A percentile compares a stretch with the other conserved stretches of the same genome.
Evolutionary conservation across 106 monocot species (phyloP).

Genomic region (Dioscorea dumetorum): DNA sequence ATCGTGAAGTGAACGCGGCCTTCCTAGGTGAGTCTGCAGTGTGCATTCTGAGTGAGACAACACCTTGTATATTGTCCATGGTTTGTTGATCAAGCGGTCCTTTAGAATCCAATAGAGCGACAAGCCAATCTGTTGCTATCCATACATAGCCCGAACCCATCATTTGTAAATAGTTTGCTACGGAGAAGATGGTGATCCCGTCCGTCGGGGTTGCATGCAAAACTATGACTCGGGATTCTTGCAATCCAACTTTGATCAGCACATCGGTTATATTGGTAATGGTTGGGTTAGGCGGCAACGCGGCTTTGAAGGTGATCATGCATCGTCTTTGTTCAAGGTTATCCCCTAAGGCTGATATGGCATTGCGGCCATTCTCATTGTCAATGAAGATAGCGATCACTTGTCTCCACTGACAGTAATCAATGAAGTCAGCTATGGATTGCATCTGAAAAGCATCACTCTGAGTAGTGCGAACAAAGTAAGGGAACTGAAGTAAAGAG

Average conservation of each 20-base stretch:
- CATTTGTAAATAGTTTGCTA: conserved; percentile 63
- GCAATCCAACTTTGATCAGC: conserved; percentile 29
- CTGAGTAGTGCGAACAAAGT: conserved; percentile 49
- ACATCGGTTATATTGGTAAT: conserved; percentile 23
- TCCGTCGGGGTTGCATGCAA: conserved; percentile 32
- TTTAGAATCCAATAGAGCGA: conserved; percentile 46
- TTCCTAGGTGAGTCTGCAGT: conserved; percentile 39
- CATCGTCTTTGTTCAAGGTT: conserved; percentile 35
- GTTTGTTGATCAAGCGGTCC: conserved; percentile 23
- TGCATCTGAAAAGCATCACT: conserved; percentile 64
- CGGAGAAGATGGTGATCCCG: conserved; percentile 42
- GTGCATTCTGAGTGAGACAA: conserved; percentile 65
- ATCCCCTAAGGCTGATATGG: conserved; percentile 44
- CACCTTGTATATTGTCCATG: conserved; percentile 63
- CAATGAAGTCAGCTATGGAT: conserved; percentile 48
- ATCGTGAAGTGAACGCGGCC: conserved; percentile 38
- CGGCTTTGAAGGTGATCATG: conserved; percentile 49
- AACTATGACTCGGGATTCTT: conserved; percentile 50
- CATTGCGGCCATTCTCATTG: conserved; percentile 65
- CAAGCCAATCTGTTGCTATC: conserved; percentile 90
- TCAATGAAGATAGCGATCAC: conserved; percentile 54
- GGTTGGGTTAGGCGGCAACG: conserved; percentile 19
- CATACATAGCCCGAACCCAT: conserved; percentile 68
- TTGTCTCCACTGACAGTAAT: conserved; percentile 49
- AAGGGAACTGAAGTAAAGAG: conserved; percentile 55